Conservation (phyloP, 2,329 filamentous ascomycete genomes). For the Aspergillus sp. region DNA sequence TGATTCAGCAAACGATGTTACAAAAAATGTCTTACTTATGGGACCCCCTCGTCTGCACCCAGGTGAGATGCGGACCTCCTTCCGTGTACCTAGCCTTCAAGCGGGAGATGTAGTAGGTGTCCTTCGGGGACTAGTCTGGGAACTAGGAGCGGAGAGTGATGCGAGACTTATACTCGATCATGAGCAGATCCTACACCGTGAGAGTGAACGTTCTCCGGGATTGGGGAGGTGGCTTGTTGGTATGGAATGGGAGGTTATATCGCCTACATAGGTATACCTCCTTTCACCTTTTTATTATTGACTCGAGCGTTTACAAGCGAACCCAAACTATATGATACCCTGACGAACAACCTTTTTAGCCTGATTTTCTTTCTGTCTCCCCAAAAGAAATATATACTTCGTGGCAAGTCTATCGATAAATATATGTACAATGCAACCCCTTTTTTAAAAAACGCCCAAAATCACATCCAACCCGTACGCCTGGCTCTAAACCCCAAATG, state of each 20-base stretch:
- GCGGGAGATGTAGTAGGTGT: conserved; percentile 30
- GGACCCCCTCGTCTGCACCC: conserved; percentile 24
- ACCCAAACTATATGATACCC: neutral
- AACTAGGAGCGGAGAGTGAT: conserved; percentile 26
- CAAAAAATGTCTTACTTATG: conserved; percentile 28
- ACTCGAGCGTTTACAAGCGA: neutral
- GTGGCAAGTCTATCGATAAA: neutral
- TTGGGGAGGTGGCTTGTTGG: conserved; percentile 35
- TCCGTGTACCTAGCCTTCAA: conserved; percentile 10
- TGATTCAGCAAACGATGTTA: neutral
- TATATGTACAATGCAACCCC: neutral
- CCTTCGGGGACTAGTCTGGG: conserved; percentile 35
- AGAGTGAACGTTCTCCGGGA: neutral
- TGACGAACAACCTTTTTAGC: neutral
- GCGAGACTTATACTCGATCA: neutral
- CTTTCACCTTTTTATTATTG: neutral
- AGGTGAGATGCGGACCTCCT: neutral
- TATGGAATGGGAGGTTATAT: conserved; percentile 42
- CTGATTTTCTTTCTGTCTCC: neutral
- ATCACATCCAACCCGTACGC: conserved; percentile 1
- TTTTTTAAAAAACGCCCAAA: neutral
- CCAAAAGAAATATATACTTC: neutral
- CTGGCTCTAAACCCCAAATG: neutral
- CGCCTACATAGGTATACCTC: neutral
- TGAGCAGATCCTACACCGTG: neutral